These are phyloP conservation scores for Lichtheimia ramosa DNA, from an alignment of 371 early-diverging fungal species.

Conservation along the genomic window DNA sequence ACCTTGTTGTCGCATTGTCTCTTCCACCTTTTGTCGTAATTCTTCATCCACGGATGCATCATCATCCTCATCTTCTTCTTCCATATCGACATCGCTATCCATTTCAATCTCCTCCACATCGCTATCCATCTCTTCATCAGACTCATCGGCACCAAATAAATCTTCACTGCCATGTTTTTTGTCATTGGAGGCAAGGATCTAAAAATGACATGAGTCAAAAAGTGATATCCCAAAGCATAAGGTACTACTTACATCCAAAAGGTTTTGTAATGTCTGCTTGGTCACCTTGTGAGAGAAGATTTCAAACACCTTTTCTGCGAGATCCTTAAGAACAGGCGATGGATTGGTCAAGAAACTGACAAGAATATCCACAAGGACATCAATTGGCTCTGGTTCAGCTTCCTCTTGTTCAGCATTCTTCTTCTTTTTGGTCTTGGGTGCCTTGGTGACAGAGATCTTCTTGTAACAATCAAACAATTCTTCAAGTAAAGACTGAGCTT, in stretches of 20 bases:
- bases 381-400: slow-evolving; percentile 76
- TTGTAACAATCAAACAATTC: slow-evolving; percentile 78
- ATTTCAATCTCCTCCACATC: slow-evolving; percentile 31
- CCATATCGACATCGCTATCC: slow-evolving; percentile 53
- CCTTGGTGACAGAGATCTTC: slow-evolving; percentile 59
- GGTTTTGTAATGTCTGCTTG: slow-evolving; percentile 69
- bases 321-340: slow-evolving; percentile 72
- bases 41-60: slow-evolving; percentile 67
- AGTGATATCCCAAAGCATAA: not conserved
- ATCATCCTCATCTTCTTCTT: slow-evolving; percentile 55
- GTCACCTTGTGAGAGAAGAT: slow-evolving; percentile 79
- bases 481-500: slow-evolving; percentile 57
- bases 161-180: slow-evolving; percentile 55
- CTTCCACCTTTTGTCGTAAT: slow-evolving; percentile 64
- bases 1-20: slow-evolving; percentile 61
- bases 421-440: slow-evolving; percentile 24
- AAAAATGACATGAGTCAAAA: not conserved
- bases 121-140: slow-evolving; percentile 49
- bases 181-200: slow-evolving; percentile 55
- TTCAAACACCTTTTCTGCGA: slow-evolving; percentile 83
- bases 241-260: slow-evolving; percentile 60
- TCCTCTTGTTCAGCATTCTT: slow-evolving; percentile 35
- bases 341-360: slow-evolving; percentile 85
- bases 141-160: slow-evolving; percentile 55
- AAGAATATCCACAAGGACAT: slow-evolving; percentile 90